Evolutionary conservation across 345 rosid species (phyloP).

Genomic region (Cardamine chenopodiifolia): DNA sequence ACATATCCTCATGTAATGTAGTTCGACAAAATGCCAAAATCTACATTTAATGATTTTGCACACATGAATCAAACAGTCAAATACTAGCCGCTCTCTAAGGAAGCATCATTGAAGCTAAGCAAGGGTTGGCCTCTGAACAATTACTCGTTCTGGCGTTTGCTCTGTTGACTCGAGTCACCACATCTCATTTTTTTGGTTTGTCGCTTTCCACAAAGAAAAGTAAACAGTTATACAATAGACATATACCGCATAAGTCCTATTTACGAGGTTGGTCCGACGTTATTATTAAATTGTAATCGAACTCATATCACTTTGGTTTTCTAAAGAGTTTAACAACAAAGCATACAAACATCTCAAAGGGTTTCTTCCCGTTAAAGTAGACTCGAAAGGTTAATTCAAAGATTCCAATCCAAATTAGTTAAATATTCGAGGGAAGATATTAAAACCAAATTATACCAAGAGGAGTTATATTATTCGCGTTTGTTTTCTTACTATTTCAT

Average conservation of each 20-base stretch:
- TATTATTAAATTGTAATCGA: neutral
- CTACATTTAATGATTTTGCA: neutral
- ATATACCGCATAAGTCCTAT: neutral
- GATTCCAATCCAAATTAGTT: neutral
- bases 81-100: neutral
- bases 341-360: neutral
- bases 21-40: neutral
- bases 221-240: neutral
- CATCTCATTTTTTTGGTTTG: neutral
- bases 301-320: neutral
- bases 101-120: neutral
- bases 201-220: neutral
- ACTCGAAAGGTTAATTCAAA: constrained; percentile 11
- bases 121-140: too few relatives aligned
- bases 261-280: neutral
- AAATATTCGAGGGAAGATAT: neutral
- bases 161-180: neutral
- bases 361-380: neutral
- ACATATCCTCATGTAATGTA: neutral
- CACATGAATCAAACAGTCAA: neutral
- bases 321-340: neutral
- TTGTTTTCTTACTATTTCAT: neutral
- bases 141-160: neutral
- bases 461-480: neutral
- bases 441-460: neutral